These are phyloP conservation scores for Persicaria maculosa DNA, from an alignment of 148 eudicot species.

Conservation along the genomic window DNA sequence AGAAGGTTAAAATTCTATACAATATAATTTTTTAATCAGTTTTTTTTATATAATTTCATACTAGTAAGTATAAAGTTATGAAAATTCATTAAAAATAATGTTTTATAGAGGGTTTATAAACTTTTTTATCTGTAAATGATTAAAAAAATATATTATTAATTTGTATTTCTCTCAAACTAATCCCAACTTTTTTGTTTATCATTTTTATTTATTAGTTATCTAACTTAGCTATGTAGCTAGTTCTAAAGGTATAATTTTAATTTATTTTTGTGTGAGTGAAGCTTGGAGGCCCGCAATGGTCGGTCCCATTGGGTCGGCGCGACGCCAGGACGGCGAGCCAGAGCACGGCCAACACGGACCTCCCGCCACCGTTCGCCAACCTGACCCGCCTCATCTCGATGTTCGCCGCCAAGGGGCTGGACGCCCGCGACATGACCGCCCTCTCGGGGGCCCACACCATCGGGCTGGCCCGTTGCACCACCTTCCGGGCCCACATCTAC, in stretches of 20 bases:
- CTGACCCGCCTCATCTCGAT: conserved; percentile 31
- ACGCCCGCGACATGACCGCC: conserved; percentile 39
- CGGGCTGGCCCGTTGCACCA: conserved; percentile 39
- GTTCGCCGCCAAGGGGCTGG: conserved; percentile 31
- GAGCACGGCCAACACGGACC: conserved; percentile 36
- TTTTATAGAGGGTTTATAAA: too few species aligned
- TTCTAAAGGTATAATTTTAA: neutral
- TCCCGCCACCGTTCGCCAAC: conserved; percentile 38
- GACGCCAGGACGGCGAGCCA: conserved; percentile 50
- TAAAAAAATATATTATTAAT: too few species aligned
- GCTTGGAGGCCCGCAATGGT: conserved; percentile 64
- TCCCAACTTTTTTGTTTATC: too few species aligned
- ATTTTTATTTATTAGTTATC: too few species aligned
- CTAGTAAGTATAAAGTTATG: too few species aligned
- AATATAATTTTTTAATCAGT: too few species aligned
- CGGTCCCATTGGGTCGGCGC: conserved; percentile 43
- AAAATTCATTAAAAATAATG: too few species aligned
- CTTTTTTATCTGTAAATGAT: too few species aligned
- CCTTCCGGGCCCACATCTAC: conserved; percentile 37
- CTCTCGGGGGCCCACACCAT: conserved; percentile 60
- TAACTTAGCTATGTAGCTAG: too few species aligned
- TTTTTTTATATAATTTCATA: too few species aligned
- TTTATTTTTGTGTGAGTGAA: conserved; percentile 25
- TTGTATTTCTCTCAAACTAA: too few species aligned
- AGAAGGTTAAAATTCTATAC: too few species aligned